phyloP scores from a whole-genome alignment of 2,329 filamentous ascomycete species.

The Aspergillus felis region DNA sequence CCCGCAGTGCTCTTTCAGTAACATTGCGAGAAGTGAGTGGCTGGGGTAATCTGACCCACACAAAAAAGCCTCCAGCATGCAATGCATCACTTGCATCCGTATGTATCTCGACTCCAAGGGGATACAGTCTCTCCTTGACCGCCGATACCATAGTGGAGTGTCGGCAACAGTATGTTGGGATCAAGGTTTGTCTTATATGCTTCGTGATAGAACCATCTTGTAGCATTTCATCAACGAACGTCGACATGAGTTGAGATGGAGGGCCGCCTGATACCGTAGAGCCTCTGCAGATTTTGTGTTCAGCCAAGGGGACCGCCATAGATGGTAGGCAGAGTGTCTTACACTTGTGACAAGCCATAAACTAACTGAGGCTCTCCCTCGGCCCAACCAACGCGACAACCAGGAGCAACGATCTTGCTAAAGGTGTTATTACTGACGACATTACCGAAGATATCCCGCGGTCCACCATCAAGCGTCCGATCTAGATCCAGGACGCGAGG shows the following conservation, averaged over 20 bases:
- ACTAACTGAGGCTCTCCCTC: constrained; percentile 62
- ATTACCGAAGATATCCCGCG: not conserved
- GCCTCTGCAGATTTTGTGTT: constrained; percentile 11
- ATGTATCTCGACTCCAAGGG: constrained; percentile 10
- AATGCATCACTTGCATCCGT: constrained; percentile 2
- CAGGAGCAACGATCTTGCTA: constrained; percentile 76
- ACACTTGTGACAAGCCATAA: constrained; percentile 53
- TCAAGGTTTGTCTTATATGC: constrained; percentile 48
- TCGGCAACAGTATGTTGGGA: constrained; percentile 9
- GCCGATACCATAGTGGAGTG: constrained; percentile 3
- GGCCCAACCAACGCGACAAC: constrained; percentile 76
- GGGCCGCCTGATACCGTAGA: constrained; percentile 50
- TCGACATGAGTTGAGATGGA: constrained; percentile 54
- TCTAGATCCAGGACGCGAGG: not conserved
- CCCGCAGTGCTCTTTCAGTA: constrained; percentile 2
- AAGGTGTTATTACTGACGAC: constrained; percentile 45
- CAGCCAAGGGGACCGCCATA: not conserved
- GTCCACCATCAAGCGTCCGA: not conserved
- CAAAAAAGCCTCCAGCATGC: constrained; percentile 10
- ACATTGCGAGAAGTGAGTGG: constrained; percentile 5
- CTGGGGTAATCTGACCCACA: constrained; percentile 12
- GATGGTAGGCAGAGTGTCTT: constrained; percentile 25
- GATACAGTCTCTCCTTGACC: constrained; percentile 7
- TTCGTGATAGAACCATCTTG: constrained; percentile 46
- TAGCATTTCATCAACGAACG: constrained; percentile 51